Evolutionary conservation across 768 basidiomycete species (phyloP), one percentile per base, ranked within the genome.

Genomic region (Trametes punicea): DNA sequence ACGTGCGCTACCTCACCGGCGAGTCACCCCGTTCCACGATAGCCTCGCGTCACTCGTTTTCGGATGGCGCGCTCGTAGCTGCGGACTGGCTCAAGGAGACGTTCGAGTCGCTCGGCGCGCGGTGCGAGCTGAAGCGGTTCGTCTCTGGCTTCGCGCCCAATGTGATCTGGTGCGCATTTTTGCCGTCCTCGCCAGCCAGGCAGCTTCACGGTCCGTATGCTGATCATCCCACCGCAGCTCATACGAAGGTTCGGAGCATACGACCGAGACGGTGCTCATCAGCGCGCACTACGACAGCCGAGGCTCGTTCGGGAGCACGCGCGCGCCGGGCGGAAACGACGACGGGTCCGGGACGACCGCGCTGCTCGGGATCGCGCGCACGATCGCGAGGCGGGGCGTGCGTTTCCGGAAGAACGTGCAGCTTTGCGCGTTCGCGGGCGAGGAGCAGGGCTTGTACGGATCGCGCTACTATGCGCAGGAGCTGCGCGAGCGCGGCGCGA

Each of bases 241-340:
- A 39, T 90, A 90, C 62, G 51, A 74, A 2, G 69, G 82, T 6
- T 71, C 74, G n/a, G 74, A 73, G 40, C 74, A 84, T 33, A 83
- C 83, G 2, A 82, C 76, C 31, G 77, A 84, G 25, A 84, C 77
- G 1, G 81, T 93, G 39, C 75, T 97, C 45, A 74, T 96, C 48
- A 87, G 87, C 54, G 90, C 85, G 2, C 94, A 96, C 69, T 97
- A 95, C 66, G 93, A 97, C 67, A 91, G 88, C 41, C 86, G 93
- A 33, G 93, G 93, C 16, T 88, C 88, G 0, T 96, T 93, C 67
- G 94, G 93, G 10, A 82, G 75, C 59, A 77, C 77, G 13, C 79
- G 86, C 30, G 87, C 82, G 31, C 88, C 79, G 0, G 84, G 84
- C 15, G 84, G 75, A 4, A 81, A 87, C 59, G 84, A 87, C 60